Evolutionary conservation across 208 protist genomes (phyloP).

Genomic region (Crithidia sp.): DNA sequence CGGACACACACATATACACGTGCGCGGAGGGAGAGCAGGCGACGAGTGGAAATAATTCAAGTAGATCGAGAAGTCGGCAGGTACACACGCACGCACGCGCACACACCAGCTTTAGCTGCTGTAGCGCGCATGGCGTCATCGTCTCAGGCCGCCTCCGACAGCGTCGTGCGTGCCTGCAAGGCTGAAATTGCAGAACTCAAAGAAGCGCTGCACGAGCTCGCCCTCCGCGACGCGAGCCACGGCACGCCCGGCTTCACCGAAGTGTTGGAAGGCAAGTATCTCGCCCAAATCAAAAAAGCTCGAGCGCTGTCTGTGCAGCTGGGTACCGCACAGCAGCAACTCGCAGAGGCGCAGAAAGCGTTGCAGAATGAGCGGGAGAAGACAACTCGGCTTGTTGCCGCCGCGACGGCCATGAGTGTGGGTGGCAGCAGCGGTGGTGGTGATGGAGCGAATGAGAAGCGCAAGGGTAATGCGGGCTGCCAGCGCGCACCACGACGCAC

Average conservation of each 20-base stretch:
- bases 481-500: neutral
- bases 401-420: constrained; percentile 8
- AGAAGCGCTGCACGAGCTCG: constrained; percentile 31
- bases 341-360: constrained; percentile 42
- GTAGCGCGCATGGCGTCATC: neutral
- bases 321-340: constrained; percentile 22
- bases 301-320: constrained; percentile 62
- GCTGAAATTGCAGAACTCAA: constrained; percentile 47
- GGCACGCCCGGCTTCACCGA: constrained; percentile 26
- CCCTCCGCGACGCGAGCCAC: constrained; percentile 22
- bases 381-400: constrained; percentile 25
- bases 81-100: too few relatives aligned
- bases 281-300: constrained; percentile 52
- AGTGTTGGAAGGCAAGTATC: constrained; percentile 68
- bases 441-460: neutral
- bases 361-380: constrained; percentile 41
- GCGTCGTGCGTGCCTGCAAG: constrained; percentile 22
- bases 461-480: neutral
- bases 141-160: constrained; percentile 1
- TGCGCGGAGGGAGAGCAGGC: too few relatives aligned
- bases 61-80: too few relatives aligned
- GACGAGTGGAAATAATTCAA: too few relatives aligned
- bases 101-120: too few relatives aligned
- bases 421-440: neutral
- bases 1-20: too few relatives aligned